Conservation (phyloP, 768 basidiomycete genomes). For the Baorangia bicolor region DNA sequence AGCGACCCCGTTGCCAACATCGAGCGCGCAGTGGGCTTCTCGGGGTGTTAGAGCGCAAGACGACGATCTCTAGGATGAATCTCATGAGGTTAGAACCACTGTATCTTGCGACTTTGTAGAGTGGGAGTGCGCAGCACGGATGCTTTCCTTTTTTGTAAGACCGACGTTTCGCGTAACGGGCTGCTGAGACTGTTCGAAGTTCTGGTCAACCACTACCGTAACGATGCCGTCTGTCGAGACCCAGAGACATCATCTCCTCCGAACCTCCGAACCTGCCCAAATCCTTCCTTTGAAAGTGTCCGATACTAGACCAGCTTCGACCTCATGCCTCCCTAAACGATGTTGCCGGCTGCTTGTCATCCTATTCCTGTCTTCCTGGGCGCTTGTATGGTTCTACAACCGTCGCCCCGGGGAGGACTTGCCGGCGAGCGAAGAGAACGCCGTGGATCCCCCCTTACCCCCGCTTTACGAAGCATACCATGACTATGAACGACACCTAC, state of each 20-base stretch:
- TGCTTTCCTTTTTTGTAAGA: conserved; percentile 3
- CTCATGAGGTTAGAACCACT: neutral
- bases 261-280: neutral
- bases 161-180: neutral
- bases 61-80: neutral
- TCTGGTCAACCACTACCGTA: conserved; percentile 5
- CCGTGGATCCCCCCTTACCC: conserved; percentile 28
- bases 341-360: conserved; percentile 11
- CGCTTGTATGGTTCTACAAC: conserved; percentile 19
- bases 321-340: conserved; percentile 5
- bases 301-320: neutral
- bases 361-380: conserved; percentile 9
- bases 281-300: conserved; percentile 18
- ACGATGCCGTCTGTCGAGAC: conserved; percentile 8
- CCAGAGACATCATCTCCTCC: conserved; percentile 7
- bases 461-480: conserved; percentile 47
- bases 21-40: neutral
- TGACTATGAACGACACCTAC: conserved; percentile 42
- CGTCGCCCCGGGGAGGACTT: neutral
- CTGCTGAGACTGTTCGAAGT: neutral
- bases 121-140: neutral
- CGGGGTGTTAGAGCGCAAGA: neutral
- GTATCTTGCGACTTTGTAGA: neutral
- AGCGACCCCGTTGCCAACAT: neutral
- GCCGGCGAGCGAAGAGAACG: conserved; percentile 1